A percentile compares a stretch with the other conserved stretches of the same genome.
Conservation (phyloP, 768 basidiomycete genomes). For the Mycena kentingensis region DNA sequence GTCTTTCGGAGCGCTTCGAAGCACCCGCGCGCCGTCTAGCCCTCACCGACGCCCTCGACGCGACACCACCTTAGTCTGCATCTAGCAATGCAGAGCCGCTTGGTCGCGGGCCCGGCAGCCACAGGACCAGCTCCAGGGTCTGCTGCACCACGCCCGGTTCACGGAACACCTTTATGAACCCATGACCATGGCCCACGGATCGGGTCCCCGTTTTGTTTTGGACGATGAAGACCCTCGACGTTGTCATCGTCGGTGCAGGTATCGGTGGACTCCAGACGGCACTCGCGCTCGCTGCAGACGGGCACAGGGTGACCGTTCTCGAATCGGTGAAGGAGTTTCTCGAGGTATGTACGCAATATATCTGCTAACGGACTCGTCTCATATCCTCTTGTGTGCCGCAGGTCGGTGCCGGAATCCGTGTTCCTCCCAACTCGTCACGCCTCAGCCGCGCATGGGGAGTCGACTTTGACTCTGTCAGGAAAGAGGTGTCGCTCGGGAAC, state of each 20-base stretch:
- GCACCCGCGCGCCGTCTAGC: no score
- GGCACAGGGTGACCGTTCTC: slow-evolving; percentile 13
- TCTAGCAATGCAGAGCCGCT: no score
- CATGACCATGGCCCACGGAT: no score
- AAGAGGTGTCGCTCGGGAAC: slow-evolving; percentile 18
- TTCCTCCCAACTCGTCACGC: slow-evolving; percentile 27
- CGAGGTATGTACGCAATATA: background rate
- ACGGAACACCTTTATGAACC: no score
- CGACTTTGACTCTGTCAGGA: slow-evolving; percentile 8
- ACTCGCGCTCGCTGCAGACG: slow-evolving; percentile 20
- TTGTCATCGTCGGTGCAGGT: slow-evolving; percentile 17
- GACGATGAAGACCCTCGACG: slow-evolving; percentile 11
- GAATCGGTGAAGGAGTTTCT: slow-evolving; percentile 18
- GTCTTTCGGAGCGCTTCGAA: no score
- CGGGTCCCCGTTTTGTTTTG: no score
- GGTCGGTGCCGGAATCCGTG: slow-evolving; percentile 46
- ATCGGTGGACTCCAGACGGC: slow-evolving; percentile 25
- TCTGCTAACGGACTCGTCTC: background rate
- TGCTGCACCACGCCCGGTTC: no score
- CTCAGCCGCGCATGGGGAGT: slow-evolving; percentile 20
- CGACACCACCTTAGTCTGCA: no score
- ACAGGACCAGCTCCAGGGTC: no score
- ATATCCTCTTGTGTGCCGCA: no score
- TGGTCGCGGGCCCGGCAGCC: no score
- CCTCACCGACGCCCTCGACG: no score